A percentile compares a stretch with the other conserved stretches of the same genome.
phyloP scores from a whole-genome alignment of 352 stramenopile species.

The Globisporangium emineosum region DNA sequence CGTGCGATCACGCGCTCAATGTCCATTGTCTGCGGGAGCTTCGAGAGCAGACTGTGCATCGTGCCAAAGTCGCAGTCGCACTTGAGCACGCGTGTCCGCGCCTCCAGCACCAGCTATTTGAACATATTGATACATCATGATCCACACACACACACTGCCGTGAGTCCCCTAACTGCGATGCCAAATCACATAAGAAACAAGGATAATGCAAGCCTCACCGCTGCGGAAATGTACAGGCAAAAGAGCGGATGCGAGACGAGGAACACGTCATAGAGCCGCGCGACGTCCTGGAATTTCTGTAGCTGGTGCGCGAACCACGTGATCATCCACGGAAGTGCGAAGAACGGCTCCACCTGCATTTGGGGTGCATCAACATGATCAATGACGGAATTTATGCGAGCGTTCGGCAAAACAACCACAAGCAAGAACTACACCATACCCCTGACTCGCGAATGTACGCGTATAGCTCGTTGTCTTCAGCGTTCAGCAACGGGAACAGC shows the following conservation, averaged over 20 bases:
- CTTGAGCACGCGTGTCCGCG: conserved; percentile 50
- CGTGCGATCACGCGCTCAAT: conserved; percentile 58
- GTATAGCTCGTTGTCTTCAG: conserved; percentile 61
- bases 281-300: conserved; percentile 79
- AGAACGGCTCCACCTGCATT: conserved; percentile 90
- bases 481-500: conserved; percentile 65
- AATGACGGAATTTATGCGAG: background rate
- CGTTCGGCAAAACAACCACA: too few relatives aligned
- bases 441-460: conserved; percentile 58
- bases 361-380: background rate
- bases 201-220: conserved; percentile 26
- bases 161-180: background rate
- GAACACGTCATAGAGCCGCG: conserved; percentile 92
- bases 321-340: conserved; percentile 92
- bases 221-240: conserved; percentile 87
- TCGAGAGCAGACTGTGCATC: conserved; percentile 71
- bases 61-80: conserved; percentile 77
- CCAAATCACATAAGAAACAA: background rate
- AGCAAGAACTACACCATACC: conserved; percentile 24
- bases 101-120: conserved; percentile 47
- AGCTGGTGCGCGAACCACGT: conserved; percentile 95
- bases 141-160: too few relatives aligned
- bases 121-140: background rate
- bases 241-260: conserved; percentile 92
- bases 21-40: conserved; percentile 72